Evolutionary conservation across 257 asterid species (phyloP).

Genomic region (Nicotiana sylvestris): DNA sequence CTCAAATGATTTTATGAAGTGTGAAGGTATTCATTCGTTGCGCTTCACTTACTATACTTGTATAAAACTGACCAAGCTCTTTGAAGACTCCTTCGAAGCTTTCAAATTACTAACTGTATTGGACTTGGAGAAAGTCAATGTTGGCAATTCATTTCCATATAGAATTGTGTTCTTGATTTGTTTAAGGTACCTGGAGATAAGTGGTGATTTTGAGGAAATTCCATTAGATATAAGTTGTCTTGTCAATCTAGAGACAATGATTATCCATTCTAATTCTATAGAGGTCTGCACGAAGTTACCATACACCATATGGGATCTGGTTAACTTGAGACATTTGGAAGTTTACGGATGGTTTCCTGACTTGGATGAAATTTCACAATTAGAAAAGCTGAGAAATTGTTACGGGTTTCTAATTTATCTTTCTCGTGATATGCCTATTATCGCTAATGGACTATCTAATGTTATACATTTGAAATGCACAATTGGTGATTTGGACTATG

Average conservation of each 20-base stretch:
- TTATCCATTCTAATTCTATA: not conserved
- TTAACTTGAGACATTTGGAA: not conserved
- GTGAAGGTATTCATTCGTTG: no score
- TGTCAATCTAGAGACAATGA: constrained; percentile 3
- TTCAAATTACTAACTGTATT: not conserved
- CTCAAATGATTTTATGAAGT: not conserved
- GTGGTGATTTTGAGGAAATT: not conserved
- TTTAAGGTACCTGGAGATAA: not conserved
- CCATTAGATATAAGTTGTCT: constrained; percentile 2
- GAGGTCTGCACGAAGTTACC: not conserved
- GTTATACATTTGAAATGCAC: no score
- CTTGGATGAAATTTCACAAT: not conserved
- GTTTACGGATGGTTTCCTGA: not conserved
- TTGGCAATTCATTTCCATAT: not conserved
- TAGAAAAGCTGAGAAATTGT: not conserved
- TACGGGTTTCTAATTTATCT: no score
- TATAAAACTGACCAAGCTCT: not conserved
- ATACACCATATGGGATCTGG: not conserved
- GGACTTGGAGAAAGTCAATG: constrained; percentile 6
- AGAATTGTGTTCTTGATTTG: not conserved
- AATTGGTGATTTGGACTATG: no score
- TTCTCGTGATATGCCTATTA: no score
- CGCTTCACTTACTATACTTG: no score
- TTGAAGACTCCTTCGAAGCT: not conserved
- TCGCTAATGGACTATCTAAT: no score